These are phyloP conservation scores for Penicillium canescens DNA, from an alignment of 495 filamentous ascomycete genomes.

Conservation along the genomic window DNA sequence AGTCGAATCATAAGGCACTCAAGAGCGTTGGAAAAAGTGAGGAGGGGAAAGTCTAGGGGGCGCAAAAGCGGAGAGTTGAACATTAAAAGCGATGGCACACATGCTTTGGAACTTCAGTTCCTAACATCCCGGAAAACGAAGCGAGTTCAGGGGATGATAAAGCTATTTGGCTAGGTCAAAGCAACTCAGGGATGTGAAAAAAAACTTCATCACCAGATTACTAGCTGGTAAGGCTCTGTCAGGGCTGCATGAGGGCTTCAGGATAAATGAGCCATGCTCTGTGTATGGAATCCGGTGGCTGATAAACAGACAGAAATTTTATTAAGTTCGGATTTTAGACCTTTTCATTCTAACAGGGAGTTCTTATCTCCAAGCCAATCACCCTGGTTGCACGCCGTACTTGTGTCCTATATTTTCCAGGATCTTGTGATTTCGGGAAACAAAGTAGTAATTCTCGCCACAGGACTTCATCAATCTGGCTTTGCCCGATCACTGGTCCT, in stretches of 20 bases:
- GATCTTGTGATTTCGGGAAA: background rate
- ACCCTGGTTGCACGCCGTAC: background rate
- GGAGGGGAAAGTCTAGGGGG: too few species aligned
- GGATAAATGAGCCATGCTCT: background rate
- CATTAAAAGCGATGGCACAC: too few species aligned
- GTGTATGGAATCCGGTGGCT: background rate
- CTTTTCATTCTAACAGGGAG: background rate
- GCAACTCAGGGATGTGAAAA: too few species aligned
- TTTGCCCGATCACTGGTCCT: too few species aligned
- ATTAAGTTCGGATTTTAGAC: background rate
- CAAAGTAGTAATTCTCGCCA: constrained; percentile 1
- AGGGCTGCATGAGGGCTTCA: background rate
- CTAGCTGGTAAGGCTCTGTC: background rate
- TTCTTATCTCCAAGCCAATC: background rate
- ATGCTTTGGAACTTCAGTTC: too few species aligned
- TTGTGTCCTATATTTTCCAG: background rate
- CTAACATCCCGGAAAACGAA: too few species aligned
- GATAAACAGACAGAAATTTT: background rate
- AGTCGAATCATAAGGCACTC: too few species aligned
- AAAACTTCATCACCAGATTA: background rate
- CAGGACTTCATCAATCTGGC: background rate
- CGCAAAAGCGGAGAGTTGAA: too few species aligned
- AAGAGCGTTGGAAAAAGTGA: too few species aligned
- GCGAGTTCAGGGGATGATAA: too few species aligned
- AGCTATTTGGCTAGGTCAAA: too few species aligned